Percentiles rank a stretch among this genome's conserved stretches.
These are phyloP conservation scores for Mortierella antarctica DNA, from an alignment of 192 early-diverging fungal genomes.

Conservation along the genomic window DNA sequence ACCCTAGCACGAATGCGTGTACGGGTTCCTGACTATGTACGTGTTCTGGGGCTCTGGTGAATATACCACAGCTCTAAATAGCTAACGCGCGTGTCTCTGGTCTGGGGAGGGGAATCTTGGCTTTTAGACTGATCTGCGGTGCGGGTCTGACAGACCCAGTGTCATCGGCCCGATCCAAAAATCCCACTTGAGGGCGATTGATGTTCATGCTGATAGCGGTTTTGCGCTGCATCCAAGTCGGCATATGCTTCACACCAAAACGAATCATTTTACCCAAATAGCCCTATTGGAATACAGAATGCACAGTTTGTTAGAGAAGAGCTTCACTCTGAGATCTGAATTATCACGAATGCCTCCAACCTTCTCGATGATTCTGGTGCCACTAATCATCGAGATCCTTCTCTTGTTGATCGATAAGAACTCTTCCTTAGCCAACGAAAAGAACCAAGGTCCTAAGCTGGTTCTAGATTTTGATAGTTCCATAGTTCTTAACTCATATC, in stretches of 20 bases:
- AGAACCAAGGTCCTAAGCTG: no score
- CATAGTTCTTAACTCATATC: no score
- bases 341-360: no score
- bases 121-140: conserved; percentile 19
- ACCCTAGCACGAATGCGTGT: no score
- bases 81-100: conserved; percentile 5
- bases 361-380: no score
- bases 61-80: conserved; percentile 8
- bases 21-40: no score
- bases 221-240: conserved; percentile 21
- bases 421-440: no score
- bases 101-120: conserved; percentile 5
- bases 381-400: no score
- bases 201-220: conserved; percentile 21
- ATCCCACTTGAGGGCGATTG: conserved; percentile 25
- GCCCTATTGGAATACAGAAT: conserved; percentile 10
- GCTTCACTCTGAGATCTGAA: no score
- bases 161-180: conserved; percentile 11
- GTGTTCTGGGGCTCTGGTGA: no score
- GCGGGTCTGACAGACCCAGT: conserved; percentile 17
- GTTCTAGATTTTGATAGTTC: no score
- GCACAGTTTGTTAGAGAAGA: background rate
- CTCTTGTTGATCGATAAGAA: no score
- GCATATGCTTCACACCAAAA: conserved; percentile 21
- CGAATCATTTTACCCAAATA: conserved; percentile 18